These are phyloP conservation scores for Perkinsus chesapeaki DNA, from an alignment of 169 alveolate genomes.

Conservation along the genomic window DNA sequence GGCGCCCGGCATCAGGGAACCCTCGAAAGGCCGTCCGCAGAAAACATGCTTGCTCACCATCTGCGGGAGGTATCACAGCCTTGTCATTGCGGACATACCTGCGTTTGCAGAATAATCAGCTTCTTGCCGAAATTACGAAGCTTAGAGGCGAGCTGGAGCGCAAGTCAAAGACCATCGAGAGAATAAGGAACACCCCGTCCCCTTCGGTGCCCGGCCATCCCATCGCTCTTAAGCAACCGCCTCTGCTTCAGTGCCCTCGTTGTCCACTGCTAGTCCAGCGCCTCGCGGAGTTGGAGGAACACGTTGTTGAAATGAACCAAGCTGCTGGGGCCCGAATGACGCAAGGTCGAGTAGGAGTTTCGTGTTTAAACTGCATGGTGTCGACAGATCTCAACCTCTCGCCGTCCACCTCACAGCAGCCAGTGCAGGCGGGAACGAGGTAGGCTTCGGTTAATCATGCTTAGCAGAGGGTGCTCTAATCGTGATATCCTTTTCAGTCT, in stretches of 20 bases:
- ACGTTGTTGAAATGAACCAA: background rate
- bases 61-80: background rate
- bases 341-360: background rate
- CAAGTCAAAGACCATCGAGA: background rate
- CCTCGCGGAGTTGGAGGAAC: background rate
- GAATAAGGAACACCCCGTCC: background rate
- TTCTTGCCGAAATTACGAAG: background rate
- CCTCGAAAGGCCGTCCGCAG: background rate
- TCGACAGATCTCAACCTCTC: background rate
- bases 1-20: background rate
- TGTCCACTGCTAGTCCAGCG: background rate
- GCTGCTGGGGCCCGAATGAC: background rate
- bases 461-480: no score
- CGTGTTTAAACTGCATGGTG: no score
- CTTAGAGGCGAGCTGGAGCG: background rate
- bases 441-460: no score
- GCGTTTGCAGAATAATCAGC: background rate
- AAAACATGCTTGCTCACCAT: background rate
- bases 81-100: background rate
- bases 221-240: background rate
- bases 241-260: background rate
- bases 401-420: background rate
- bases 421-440: no score
- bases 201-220: background rate
- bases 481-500: background rate